phyloP scores from a whole-genome alignment of 495 filamentous ascomycete species.

The Pseudevernia furfuracea region DNA sequence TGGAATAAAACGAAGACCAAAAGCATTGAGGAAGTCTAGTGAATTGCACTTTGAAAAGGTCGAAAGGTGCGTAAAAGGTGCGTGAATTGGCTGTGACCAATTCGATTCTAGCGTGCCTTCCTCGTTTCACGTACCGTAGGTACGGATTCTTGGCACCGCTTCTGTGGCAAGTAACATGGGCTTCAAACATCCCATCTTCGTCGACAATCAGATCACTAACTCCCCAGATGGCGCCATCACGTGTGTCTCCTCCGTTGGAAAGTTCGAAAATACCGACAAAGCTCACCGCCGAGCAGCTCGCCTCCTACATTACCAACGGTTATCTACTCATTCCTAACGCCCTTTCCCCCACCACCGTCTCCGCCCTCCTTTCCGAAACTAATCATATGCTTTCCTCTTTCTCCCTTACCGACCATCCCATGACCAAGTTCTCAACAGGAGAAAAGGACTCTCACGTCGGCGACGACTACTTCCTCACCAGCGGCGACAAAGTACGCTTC shows the following conservation, averaged over 20 bases:
- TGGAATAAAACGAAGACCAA: too few relatives aligned
- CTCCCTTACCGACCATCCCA: conserved; percentile 69
- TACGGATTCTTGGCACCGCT: not conserved
- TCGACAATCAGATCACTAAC: not conserved
- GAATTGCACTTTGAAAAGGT: too few relatives aligned
- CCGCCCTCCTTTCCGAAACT: conserved; percentile 65
- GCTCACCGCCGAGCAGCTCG: conserved; percentile 65
- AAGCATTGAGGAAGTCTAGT: too few relatives aligned
- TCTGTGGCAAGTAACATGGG: not conserved
- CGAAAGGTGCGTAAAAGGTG: too few relatives aligned
- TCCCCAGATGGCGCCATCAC: conserved; percentile 21
- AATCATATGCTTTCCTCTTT: conserved; percentile 66
- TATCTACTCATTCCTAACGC: conserved; percentile 83
- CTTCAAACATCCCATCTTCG: not conserved
- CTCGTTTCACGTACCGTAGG: too few relatives aligned
- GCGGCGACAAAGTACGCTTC: conserved; percentile 85
- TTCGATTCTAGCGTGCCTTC: too few relatives aligned
- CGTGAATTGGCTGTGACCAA: too few relatives aligned
- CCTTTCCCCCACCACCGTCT: conserved; percentile 55
- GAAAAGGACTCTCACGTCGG: conserved; percentile 65
- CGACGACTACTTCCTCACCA: conserved; percentile 87
- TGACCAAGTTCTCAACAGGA: conserved; percentile 88
- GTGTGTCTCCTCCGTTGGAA: conserved; percentile 10
- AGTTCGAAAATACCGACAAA: conserved; percentile 28
- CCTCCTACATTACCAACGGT: conserved; percentile 69